phyloP scores from a whole-genome alignment of 495 filamentous ascomycete genomes.

The Penicillium crystallinum region DNA sequence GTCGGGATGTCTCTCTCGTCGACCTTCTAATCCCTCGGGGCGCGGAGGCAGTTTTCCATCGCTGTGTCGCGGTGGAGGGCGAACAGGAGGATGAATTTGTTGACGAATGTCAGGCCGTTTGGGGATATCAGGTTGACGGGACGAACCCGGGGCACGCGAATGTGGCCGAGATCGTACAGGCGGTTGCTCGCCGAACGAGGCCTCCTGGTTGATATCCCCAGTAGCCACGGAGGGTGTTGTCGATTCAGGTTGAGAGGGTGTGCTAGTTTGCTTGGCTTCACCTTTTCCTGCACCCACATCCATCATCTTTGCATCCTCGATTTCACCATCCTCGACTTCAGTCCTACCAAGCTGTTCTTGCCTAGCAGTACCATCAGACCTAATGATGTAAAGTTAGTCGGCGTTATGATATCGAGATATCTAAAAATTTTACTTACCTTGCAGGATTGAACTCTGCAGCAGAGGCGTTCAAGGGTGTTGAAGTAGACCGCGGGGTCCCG shows the following conservation, averaged over 20 bases:
- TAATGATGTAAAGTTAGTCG: conserved; percentile 18
- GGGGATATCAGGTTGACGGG: conserved; percentile 27
- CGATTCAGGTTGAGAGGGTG: conserved; percentile 8
- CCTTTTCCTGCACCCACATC: conserved; percentile 25
- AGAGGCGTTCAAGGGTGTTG: conserved; percentile 41
- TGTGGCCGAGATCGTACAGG: conserved; percentile 21
- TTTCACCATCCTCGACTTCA: conserved; percentile 77
- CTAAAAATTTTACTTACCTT: conserved; percentile 36
- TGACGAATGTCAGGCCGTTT: conserved; percentile 36
- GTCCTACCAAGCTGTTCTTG: conserved; percentile 24
- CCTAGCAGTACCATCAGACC: conserved; percentile 28
- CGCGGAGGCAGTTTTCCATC: conserved; percentile 34
- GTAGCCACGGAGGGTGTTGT: conserved; percentile 9
- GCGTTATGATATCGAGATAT: not conserved
- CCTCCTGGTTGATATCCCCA: conserved; percentile 12
- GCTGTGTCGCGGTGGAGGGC: conserved; percentile 21
- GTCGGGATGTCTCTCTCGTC: conserved; percentile 35
- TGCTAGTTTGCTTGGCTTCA: conserved; percentile 3
- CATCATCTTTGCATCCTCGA: conserved; percentile 58
- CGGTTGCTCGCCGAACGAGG: conserved; percentile 16
- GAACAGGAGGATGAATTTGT: conserved; percentile 29
- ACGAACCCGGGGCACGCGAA: conserved; percentile 27
- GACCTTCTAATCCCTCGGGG: conserved; percentile 36
- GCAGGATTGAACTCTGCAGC: conserved; percentile 46
- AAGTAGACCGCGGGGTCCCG: conserved; percentile 31